Conservation (phyloP, 257 asterid genomes). For the Cynanchum wilfordii region DNA sequence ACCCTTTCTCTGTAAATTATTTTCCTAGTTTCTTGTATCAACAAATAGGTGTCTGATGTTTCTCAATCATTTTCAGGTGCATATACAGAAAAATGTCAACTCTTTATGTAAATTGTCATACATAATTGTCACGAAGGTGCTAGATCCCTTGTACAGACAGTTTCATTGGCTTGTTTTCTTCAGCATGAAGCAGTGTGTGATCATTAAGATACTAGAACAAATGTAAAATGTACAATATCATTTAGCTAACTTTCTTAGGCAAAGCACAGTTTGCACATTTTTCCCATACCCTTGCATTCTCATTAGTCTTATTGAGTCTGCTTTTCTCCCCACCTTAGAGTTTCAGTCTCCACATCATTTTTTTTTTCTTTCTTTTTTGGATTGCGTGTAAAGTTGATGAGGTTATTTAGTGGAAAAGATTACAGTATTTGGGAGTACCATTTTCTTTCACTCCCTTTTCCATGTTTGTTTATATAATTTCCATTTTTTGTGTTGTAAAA, state of each 20-base stretch:
- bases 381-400: constrained; percentile 18
- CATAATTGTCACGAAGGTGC: constrained; percentile 15
- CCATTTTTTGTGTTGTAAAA: background rate
- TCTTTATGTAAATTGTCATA: constrained; percentile 1
- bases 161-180: constrained; percentile 14
- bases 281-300: background rate
- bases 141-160: constrained; percentile 27
- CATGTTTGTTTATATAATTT: background rate
- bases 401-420: background rate
- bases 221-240: constrained; percentile 27
- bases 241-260: constrained; percentile 7
- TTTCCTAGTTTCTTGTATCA: background rate
- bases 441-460: background rate
- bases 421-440: background rate
- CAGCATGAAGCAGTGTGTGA: background rate
- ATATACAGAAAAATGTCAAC: background rate
- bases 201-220: constrained; percentile 17
- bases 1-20: background rate
- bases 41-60: background rate
- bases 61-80: constrained; percentile 17
- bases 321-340: background rate
- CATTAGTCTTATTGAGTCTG: background rate
- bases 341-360: constrained; percentile 2
- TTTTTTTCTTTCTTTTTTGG: background rate
- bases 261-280: background rate